These are phyloP conservation scores for Claviceps humidiphila DNA, from an alignment of 2,329 filamentous ascomycete genomes.

Conservation along the genomic window DNA sequence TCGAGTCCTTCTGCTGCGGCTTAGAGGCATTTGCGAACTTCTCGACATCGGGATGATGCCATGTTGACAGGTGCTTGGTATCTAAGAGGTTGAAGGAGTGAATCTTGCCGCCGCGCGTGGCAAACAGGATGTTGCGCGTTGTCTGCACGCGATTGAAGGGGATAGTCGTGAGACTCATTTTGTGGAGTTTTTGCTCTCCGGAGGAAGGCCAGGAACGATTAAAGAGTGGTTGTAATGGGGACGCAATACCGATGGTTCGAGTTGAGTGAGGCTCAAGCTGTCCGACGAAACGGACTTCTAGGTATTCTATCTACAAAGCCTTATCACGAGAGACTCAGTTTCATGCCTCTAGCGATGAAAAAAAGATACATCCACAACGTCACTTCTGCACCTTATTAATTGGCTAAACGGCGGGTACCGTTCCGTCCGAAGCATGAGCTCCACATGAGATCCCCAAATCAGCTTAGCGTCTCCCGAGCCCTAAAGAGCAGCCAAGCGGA, in stretches of 20 bases:
- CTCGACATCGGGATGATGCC: slow-evolving; percentile 38
- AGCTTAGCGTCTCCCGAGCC: slow-evolving; percentile 21
- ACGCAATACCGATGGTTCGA: neutral
- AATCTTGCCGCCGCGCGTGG: slow-evolving; percentile 60
- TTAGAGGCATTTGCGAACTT: slow-evolving; percentile 15
- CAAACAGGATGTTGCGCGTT: slow-evolving; percentile 49
- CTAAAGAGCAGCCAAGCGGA: slow-evolving; percentile 17
- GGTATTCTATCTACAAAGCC: neutral
- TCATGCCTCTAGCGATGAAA: neutral
- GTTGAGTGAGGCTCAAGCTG: neutral
- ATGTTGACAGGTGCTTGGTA: slow-evolving; percentile 46
- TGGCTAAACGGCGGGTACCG: neutral
- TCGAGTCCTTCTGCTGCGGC: slow-evolving; percentile 11
- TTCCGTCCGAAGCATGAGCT: neutral
- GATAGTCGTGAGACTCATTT: slow-evolving; percentile 14
- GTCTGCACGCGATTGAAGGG: slow-evolving; percentile 54
- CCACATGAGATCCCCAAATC: slow-evolving; percentile 4
- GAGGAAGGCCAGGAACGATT: neutral
- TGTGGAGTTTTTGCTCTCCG: neutral
- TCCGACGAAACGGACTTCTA: neutral
- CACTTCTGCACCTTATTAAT: neutral
- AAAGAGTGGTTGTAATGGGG: neutral
- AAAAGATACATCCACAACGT: neutral
- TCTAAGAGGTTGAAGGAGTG: slow-evolving; percentile 50
- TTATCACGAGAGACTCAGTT: neutral